Base-by-base conservation (phyloP, 2,329 filamentous ascomycete genomes). In the Helotiales sp. region DNA sequence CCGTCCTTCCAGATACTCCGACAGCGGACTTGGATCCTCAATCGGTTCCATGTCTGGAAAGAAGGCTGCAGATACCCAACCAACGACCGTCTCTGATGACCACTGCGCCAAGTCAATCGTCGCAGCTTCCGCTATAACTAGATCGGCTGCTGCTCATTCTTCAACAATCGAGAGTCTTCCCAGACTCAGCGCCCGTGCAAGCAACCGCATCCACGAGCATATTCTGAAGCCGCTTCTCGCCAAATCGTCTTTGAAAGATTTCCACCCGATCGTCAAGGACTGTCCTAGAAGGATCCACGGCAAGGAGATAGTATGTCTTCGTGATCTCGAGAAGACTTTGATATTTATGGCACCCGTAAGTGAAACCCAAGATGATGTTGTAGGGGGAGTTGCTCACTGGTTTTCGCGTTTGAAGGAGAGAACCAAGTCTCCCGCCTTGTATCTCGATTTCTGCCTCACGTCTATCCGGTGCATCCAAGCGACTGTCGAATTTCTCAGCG, bases 271-370 rank as follows among this genome's bases (percentile, higher is more conserved):
- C 74, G 86, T 97, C 71, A 85, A 91, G 73, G 90, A 92, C 79
- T 89, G 93, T 71, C 93, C 93, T 57, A 85, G 86, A 78, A 91
- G 91, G 76, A 96, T 97, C 78, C 87, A 88, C 76, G 87, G 89
- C 77, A 94, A 93, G 80, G 89, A 96, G 75, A 96, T 98, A 76
- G 89, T 92, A 78, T 97, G 92, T 82, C 87, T 98, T 64, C 89
- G 95, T 79, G 95, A 98, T 80, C 86, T 98, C 59, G 95, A 98
- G 81, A 97, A 97, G 87, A 95, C 91, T 10, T 84, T 98, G 69
- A 88, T 97, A 76, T 93, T 94, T 80, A 88, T 94, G 79, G 93
- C 94, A 83, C 93, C 93, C 79, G 95, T 97, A 91, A 96, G 94
- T 96, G 80, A 84, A 77, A 78, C 83, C 73, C 73, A 77, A 82